Evolutionary conservation across 1,284 basidiomycete genomes (phyloP), one percentile per base, ranked within the genome.

Genomic region (Ceratorhiza oryzae-sativae): DNA sequence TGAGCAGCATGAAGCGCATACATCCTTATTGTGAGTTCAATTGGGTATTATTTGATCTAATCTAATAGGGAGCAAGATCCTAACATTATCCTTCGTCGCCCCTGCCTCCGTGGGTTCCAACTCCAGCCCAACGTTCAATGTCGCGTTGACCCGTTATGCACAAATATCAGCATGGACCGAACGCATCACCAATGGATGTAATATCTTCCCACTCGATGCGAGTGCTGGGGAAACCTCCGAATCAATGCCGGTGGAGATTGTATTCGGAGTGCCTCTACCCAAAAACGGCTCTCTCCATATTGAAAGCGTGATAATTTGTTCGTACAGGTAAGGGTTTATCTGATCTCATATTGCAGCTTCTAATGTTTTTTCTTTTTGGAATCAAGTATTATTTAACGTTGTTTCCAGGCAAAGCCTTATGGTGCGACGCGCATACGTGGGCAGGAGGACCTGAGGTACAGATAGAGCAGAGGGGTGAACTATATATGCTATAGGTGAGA

Each of bases 141-240:
- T 34, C 27, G 45, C 1, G 20, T 63, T n/a, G 60, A 12, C 1
- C 32, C n/a, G 34, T 51, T 63, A 6, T 15, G 48, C 9, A 65
- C 62, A 32, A 65, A 65, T 34, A 18, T 18, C 23, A 23, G 32
- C n/a, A 20, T 46, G 6, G 15, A 20, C 1, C 49, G 32, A 1
- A 53, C 32, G 9, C 49, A 51, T 32, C 46, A 65, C 34, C 32
- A 48, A 12, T 65, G 62, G 62, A 25, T 65, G 6, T 4, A 53
- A 8, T 53, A 36, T 39, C n/a, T 53, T 39, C 62, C 62, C 23
- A n/a, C 34, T 8, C 62, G 20, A 15, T 32, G 48, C 15, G 49
- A 53, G 23, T 49, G 48, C 30, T 65, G 46, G 62, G 62, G 48
- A 20, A 65, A 65, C 15, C 10, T 65, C 5, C n/a, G 48, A 15